Evolutionary conservation across 768 basidiomycete species (phyloP), one percentile per base, ranked within the genome.

Genomic region (Mycena pura): DNA sequence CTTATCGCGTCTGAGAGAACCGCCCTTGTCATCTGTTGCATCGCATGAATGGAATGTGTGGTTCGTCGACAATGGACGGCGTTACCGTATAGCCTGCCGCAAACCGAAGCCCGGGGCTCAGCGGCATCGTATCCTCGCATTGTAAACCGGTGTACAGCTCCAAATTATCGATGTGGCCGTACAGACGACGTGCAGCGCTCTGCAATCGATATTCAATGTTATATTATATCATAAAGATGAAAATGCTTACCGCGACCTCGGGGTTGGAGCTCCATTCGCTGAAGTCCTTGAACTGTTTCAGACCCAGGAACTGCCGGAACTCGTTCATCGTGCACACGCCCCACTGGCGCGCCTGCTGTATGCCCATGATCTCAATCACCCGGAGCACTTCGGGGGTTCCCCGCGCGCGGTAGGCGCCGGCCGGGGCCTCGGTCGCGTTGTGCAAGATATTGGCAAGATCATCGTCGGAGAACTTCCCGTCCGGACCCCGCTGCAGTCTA

Each of bases 31-130:
- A 78, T 81, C 79, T 80, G 44, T 2, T 25, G 2, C 21, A 41
- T 14, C 24, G 40, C 24, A 13, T 22, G 14, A 22, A 27, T 43
- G n/a, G n/a, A n/a, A n/a, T 22, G 10, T 3, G 17, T n/a, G 6
- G 4, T 11, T 15, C 15, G 27, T 44, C 6, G 13, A 17, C 32
- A 28, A 2, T 7, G 29, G 24, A 38, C 6, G n/a, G n/a, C n/a
- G n/a, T n/a, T 46, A 74, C 73, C 4, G 89, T 89, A 70, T 84
- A 89, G 19, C 86, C 86, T 3, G 85, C 84, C 65, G 85, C 85
- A 85, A 72, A 51, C 83, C 87, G 15, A 14, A 84, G 81, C 5
- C 86, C 88, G 2, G 79, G 78, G 36, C 76, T 77, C 8, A 81
- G 73, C 2, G 70, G 70, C 70, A 88, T 88, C 13, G 84, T 73